Evolutionary conservation across 2,329 filamentous ascomycete genomes (phyloP).

Genomic region (Colletotrichum lentis): DNA sequence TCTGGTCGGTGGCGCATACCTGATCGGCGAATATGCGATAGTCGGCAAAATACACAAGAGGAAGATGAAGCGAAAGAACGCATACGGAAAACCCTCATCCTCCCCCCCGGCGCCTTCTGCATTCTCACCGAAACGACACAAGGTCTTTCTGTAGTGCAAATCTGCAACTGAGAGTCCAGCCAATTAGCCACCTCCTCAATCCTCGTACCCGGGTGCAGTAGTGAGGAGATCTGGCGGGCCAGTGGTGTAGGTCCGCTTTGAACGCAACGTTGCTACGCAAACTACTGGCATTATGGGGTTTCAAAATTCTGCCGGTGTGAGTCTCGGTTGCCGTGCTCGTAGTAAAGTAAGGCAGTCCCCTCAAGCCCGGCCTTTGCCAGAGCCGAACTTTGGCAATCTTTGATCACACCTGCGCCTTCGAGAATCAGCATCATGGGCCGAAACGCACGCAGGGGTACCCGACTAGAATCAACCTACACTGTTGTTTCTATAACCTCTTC

Average conservation of each 20-base stretch:
- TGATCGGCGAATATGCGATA: background rate
- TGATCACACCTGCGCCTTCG: background rate
- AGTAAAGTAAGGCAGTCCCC: background rate
- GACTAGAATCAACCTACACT: too few species aligned
- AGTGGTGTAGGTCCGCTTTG: background rate
- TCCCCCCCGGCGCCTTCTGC: background rate
- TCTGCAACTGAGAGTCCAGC: too few species aligned
- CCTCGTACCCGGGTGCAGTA: too few species aligned
- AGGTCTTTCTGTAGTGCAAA: background rate
- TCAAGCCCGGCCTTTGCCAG: background rate
- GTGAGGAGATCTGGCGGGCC: too few species aligned
- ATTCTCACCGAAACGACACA: background rate
- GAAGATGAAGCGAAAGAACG: background rate
- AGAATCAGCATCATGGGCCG: background rate
- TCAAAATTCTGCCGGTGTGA: background rate
- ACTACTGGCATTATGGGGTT: background rate
- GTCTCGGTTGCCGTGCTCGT: background rate
- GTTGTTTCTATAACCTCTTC: too few species aligned
- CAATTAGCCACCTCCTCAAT: too few species aligned
- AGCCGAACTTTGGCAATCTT: background rate
- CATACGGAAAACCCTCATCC: background rate
- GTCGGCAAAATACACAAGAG: background rate
- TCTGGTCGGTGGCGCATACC: background rate
- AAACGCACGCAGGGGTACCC: too few species aligned
- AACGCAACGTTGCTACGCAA: background rate